Evolutionary conservation across 345 rosid species (phyloP).

Genomic region (Trapa incisa): DNA sequence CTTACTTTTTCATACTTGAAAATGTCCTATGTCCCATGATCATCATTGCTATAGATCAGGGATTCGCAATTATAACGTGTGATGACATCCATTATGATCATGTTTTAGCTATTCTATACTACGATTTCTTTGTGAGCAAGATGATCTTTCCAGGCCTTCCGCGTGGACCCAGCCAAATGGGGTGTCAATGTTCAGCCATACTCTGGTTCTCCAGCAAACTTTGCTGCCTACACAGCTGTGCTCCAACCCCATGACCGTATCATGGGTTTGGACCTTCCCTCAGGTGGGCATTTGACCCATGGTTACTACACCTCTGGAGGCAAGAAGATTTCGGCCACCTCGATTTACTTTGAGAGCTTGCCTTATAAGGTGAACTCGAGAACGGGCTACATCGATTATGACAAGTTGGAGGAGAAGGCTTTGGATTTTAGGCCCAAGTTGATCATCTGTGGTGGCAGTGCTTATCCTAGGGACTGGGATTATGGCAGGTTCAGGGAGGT

Average conservation of each 20-base stretch:
- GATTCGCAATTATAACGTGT: too few relatives aligned
- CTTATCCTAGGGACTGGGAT: conserved; percentile 99
- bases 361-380: conserved; percentile 84
- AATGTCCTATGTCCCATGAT: too few relatives aligned
- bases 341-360: conserved; percentile 97
- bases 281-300: conserved; percentile 95
- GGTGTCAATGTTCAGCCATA: conserved; percentile 99
- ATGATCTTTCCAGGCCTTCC: conserved; percentile 31
- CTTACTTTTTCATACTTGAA: too few relatives aligned
- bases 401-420: conserved; percentile 95
- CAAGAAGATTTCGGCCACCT: conserved; percentile 96
- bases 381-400: conserved; percentile 87
- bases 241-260: conserved; percentile 94
- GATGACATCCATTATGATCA: too few relatives aligned
- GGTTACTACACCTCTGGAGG: conserved; percentile 96
- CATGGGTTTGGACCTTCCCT: conserved; percentile 96
- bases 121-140: too few relatives aligned
- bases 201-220: conserved; percentile 97
- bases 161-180: conserved; percentile 55
- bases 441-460: conserved; percentile 98
- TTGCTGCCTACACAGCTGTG: conserved; percentile 95
- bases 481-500: conserved; percentile 59
- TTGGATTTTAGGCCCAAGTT: conserved; percentile 90
- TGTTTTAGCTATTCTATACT: too few relatives aligned
- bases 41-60: too few relatives aligned